These are phyloP conservation scores for Phaeotremella fagi DNA, from an alignment of 768 basidiomycete species.

Conservation along the genomic window DNA sequence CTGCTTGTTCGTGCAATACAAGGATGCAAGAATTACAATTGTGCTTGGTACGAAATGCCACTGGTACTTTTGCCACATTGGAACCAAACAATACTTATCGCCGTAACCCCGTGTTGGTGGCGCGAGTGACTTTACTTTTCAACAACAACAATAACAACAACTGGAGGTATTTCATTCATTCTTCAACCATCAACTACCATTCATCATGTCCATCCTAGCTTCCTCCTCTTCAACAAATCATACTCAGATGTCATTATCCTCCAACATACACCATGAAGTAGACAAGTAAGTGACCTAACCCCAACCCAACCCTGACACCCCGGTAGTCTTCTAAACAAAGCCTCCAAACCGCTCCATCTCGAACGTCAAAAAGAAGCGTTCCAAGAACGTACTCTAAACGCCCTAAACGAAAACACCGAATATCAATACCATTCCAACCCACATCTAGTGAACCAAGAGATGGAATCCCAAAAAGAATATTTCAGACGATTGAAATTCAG, in stretches of 20 bases:
- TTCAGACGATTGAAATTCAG: conserved; percentile 66
- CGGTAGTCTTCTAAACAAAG: not conserved
- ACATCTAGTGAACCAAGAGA: conserved; percentile 30
- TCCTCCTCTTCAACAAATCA: not conserved
- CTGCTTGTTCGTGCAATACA: too few species aligned
- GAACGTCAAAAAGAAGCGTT: conserved; percentile 28
- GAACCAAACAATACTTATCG: too few species aligned
- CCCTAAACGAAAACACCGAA: conserved; percentile 28
- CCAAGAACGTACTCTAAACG: conserved; percentile 28
- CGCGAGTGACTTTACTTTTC: not conserved
- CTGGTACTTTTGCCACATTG: too few species aligned
- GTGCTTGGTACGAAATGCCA: too few species aligned
- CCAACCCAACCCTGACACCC: not conserved
- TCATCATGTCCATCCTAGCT: conserved; percentile 9
- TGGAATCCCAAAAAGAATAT: conserved; percentile 44
- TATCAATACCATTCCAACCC: conserved; percentile 42
- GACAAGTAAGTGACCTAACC: conserved; percentile 23
- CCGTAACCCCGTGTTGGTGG: too few species aligned
- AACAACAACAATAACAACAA: too few species aligned
- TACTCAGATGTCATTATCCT: conserved; percentile 1
- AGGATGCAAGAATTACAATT: too few species aligned
- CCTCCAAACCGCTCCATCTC: conserved; percentile 17
- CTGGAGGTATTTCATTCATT: too few species aligned
- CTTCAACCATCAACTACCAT: not conserved
- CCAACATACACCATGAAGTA: conserved; percentile 13